These are phyloP conservation scores for Yamadazyma akitaensis DNA, from an alignment of 805 yeast genomes.

Conservation along the genomic window DNA sequence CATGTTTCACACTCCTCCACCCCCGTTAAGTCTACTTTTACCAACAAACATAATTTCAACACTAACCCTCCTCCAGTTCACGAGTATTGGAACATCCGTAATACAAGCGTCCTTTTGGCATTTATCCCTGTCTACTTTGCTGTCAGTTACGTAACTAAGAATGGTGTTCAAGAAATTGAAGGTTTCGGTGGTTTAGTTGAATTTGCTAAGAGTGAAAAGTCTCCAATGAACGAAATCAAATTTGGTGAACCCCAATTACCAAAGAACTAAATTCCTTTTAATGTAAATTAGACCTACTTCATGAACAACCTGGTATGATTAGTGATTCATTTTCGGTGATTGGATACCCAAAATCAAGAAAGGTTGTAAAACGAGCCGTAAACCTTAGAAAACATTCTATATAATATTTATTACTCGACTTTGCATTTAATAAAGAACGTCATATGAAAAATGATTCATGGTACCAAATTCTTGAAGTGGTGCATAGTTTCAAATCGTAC, in stretches of 20 bases:
- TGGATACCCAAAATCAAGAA: neutral
- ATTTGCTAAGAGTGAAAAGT: constrained; percentile 36
- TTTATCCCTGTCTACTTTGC: constrained; percentile 36
- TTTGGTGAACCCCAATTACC: constrained; percentile 37
- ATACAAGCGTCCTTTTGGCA: constrained; percentile 34
- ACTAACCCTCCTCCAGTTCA: constrained; percentile 44
- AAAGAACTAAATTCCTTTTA: neutral
- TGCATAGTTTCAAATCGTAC: too few relatives aligned
- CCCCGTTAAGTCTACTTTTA: constrained; percentile 26
- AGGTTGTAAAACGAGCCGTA: neutral
- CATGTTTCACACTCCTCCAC: constrained; percentile 17
- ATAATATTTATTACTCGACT: neutral
- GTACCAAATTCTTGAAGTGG: too few relatives aligned
- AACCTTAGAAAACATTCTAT: neutral
- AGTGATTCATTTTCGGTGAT: neutral
- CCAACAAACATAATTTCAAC: constrained; percentile 41
- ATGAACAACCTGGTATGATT: neutral
- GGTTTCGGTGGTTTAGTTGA: constrained; percentile 31
- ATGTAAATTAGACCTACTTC: neutral
- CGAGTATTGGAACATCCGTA: constrained; percentile 42
- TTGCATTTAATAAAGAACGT: neutral
- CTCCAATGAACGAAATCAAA: constrained; percentile 35
- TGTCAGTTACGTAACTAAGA: constrained; percentile 33
- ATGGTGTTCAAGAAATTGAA: constrained; percentile 22
- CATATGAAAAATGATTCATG: neutral